A percentile compares a stretch with the other conserved stretches of the same genome.
These are phyloP conservation scores for Artemisia princeps DNA, from an alignment of 140 eudicot genomes.

Conservation along the genomic window DNA sequence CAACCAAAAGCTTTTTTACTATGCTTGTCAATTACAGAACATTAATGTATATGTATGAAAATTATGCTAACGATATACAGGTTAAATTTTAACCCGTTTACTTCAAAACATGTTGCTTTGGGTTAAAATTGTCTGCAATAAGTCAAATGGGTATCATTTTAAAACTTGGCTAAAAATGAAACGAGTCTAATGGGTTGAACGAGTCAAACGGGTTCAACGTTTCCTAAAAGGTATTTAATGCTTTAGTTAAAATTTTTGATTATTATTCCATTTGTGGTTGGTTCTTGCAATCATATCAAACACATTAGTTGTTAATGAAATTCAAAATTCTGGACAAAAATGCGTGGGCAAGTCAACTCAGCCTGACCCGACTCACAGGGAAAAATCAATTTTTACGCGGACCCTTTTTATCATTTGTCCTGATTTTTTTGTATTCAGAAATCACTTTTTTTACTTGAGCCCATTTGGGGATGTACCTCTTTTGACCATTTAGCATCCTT, in stretches of 20 bases:
- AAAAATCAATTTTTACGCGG: no score
- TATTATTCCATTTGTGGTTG: no score
- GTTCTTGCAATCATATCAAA: no score
- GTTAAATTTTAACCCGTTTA: not conserved
- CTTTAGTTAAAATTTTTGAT: no score
- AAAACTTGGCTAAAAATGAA: not conserved
- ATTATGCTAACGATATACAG: not conserved
- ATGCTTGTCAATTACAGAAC: not conserved
- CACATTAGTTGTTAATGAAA: no score
- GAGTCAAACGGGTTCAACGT: not conserved
- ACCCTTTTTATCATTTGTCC: no score
- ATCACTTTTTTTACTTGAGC: not conserved
- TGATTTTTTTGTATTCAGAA: no score
- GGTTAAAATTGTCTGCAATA: not conserved
- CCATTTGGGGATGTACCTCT: not conserved
- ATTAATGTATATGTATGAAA: not conserved
- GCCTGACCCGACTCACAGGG: no score
- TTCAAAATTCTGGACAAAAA: no score
- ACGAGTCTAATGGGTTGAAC: not conserved
- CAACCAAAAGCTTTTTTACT: no score
- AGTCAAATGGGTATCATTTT: not conserved
- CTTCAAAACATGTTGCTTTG: not conserved
- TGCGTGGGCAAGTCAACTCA: no score
- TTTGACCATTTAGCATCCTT: not conserved
- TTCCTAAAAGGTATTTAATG: not conserved